Base-by-base conservation (phyloP, 768 basidiomycete species). In the Collybiopsis confluens region DNA sequence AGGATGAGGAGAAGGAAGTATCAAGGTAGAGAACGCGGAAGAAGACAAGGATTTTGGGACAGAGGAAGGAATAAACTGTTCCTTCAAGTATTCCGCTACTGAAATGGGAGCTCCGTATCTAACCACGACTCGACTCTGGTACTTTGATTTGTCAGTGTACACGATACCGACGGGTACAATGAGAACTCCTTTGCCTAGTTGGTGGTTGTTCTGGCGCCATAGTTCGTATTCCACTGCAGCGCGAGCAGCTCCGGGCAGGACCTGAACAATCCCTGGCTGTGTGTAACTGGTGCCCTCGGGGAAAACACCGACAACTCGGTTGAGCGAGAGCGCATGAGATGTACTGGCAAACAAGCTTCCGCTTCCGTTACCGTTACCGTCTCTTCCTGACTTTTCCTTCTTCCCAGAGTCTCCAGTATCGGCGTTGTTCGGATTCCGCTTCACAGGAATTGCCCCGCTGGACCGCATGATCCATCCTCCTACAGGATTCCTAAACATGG, bases 381-480 rank as follows among this genome's bases (percentile, higher is more conserved):
- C 48, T 10, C 33, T 30, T 23, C n/a, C 28, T 13, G 20, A n/a
- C 10, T 45, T 37, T n/a, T 26, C 37, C 16, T 18, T 49, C 21
- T 27, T 5, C 21, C 49, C 27, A 13, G 18, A 35, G 54, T 23
- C 46, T 45, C 1, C 42, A 8, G 37, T 8, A 30, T 28, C 28
- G 23, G 55, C 28, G 16, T 58, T 59, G 57, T 85, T 81, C 28
- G 75, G 83, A 62, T 81, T 83, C 26, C 88, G 68, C 55, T 80
- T 73, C 18, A 90, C 85, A n/a, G 86, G 83, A 55, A 90, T 86
- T 56, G 85, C 86, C 4, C 85, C 86, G 0, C 83, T 80, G 42
- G 84, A 82, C 3, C 73, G 69, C 28, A 89, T 70, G 36, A 89
- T 65, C 1, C 72, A 70, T 1, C 76, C 72, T 1, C 73, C 60